Evolutionary conservation across 768 basidiomycete genomes (phyloP).

Genomic region (Mycena polygramma): DNA sequence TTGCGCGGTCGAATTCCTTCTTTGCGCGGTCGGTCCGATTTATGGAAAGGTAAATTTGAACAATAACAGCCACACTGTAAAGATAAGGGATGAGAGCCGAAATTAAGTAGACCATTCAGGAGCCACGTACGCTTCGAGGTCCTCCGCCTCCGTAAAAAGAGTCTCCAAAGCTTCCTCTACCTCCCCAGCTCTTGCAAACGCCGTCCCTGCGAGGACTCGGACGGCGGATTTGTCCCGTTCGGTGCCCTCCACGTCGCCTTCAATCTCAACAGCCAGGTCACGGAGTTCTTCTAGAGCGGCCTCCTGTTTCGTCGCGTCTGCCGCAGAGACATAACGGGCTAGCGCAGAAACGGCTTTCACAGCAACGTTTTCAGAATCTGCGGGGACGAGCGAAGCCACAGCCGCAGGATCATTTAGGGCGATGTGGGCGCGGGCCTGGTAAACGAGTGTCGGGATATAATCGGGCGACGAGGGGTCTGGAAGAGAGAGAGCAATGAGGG

Average conservation of each 20-base stretch:
- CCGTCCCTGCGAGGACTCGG: constrained; percentile 86
- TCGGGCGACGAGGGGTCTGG: constrained; percentile 75
- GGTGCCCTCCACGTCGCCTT: constrained; percentile 77
- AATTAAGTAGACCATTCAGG: background rate
- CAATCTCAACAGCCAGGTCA: constrained; percentile 89
- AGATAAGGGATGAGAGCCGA: constrained; percentile 8
- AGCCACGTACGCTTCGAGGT: constrained; percentile 86
- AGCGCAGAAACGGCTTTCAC: constrained; percentile 80
- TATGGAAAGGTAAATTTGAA: constrained; percentile 93
- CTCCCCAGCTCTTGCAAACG: constrained; percentile 87
- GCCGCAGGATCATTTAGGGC: constrained; percentile 73
- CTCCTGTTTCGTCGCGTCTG: constrained; percentile 61
- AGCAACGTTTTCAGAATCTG: constrained; percentile 72
- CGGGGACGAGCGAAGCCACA: constrained; percentile 69
- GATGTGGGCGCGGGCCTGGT: constrained; percentile 83
- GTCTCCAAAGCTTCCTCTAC: constrained; percentile 94
- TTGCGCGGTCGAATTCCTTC: constrained; percentile 86
- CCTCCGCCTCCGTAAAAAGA: constrained; percentile 78
- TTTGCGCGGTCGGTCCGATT: constrained; percentile 89
- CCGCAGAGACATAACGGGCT: constrained; percentile 73
- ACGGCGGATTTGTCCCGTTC: constrained; percentile 81
- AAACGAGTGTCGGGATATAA: constrained; percentile 75
- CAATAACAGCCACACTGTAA: constrained; percentile 80
- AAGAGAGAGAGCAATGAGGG: constrained; percentile 65
- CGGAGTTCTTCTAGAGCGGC: constrained; percentile 83